Evolutionary conservation across 768 basidiomycete genomes (phyloP), one percentile per base, ranked within the genome.

Genomic region (Tephrocybe sp.): DNA sequence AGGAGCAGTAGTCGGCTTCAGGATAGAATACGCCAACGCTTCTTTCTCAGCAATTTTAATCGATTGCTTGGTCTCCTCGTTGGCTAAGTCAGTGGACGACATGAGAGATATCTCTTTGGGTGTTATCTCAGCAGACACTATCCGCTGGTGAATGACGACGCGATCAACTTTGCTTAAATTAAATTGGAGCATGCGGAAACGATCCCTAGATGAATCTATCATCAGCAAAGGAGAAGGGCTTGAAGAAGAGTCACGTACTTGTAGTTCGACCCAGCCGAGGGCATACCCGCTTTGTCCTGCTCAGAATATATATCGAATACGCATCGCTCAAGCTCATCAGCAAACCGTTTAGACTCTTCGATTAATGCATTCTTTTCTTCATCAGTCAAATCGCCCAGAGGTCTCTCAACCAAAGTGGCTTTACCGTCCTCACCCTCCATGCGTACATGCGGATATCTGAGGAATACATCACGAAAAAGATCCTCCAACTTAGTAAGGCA

Each of bases 131-230:
- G 76, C 76, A 18, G 78, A 80, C 27, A 83, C 83, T 62, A 96
- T 90, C 56, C 87, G 83, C 60, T 78, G 82, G 66, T 93, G 90
- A 56, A 96, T 80, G 52, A 77, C 74, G 49, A 84, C 79, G 61
- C 91, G 87, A 60, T 94, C 92, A 61, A 74, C 70, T 69, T 93
- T 84, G 73, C 78, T 87, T 61, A 96, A 70, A 69, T 96, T 96
- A 71, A 92, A 96, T 51, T 82, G 83, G 43, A 94, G 77, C 78
- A 86, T 94, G 51, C 92, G 84, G 72, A 93, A 95, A 60, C 91
- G 90, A 69, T 92, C 88, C 75, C 91, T 93, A 52, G 26, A 40
- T 25, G 47, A 18, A 31, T 15, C 26, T 11, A 39, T 21, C 36
- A 13, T 3, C 6, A 16, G 12, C 6, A 37, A 32, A 27, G 16